Evolutionary conservation across 106 monocot genomes (phyloP).

Genomic region (Dendrobium nobile): DNA sequence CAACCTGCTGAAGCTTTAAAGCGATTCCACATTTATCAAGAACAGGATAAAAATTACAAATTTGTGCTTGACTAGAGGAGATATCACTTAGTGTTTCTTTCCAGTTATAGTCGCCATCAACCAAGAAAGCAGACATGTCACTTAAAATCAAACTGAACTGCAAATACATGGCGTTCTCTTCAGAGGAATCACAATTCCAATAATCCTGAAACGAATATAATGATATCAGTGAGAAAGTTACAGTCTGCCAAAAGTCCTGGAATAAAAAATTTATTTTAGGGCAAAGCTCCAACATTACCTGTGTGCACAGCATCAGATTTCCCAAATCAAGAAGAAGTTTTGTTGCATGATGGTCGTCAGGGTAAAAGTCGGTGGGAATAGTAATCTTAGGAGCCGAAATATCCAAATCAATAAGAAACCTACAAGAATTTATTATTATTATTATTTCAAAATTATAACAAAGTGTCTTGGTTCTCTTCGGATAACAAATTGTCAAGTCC

Average conservation of each 20-base stretch:
- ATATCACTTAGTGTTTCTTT: constrained; percentile 19
- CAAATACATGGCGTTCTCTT: constrained; percentile 65
- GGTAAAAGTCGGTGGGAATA: constrained; percentile 78
- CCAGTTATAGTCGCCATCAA: constrained; percentile 95
- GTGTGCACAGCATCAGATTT: constrained; percentile 66
- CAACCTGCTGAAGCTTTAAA: constrained; percentile 85
- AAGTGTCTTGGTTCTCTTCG: too few relatives aligned
- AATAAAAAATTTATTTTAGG: constrained; percentile 4
- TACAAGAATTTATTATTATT: constrained; percentile 8
- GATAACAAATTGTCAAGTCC: too few relatives aligned
- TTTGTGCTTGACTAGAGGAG: constrained; percentile 2
- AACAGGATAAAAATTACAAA: constrained; percentile 53
- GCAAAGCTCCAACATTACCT: constrained; percentile 34
- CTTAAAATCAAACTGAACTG: constrained; percentile 84
- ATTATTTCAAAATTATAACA: neutral
- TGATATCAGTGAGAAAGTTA: neutral
- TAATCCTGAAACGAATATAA: constrained; percentile 50
- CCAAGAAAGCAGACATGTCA: constrained; percentile 96
- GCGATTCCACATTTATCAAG: constrained; percentile 85
- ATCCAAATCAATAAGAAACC: constrained; percentile 89
- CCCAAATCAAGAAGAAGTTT: constrained; percentile 91
- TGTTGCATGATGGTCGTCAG: constrained; percentile 56
- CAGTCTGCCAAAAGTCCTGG: neutral
- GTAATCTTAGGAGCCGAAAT: constrained; percentile 97
- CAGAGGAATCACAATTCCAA: constrained; percentile 41